These are phyloP conservation scores for Leishmania lainsoni DNA, from an alignment of 208 protist species.

Conservation along the genomic window DNA sequence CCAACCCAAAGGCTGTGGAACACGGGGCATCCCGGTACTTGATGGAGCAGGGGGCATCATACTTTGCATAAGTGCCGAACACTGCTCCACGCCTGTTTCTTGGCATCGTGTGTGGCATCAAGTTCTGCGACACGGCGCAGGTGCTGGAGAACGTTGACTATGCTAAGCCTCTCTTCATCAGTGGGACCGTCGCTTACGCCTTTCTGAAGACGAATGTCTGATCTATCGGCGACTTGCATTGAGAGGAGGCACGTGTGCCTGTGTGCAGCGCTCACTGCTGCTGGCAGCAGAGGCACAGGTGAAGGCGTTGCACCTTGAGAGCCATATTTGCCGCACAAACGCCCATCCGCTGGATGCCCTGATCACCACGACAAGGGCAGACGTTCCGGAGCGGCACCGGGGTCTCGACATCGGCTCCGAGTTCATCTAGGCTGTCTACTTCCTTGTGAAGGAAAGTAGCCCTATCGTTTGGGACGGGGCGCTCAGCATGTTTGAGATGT, in stretches of 20 bases:
- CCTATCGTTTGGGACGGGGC: constrained; percentile 97
- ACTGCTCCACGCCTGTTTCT: constrained; percentile 90
- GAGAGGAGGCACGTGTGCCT: constrained; percentile 73
- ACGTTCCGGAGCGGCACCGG: constrained; percentile 86
- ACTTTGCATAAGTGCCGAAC: constrained; percentile 95
- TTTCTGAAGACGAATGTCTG: constrained; percentile 92
- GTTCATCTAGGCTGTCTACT: constrained; percentile 48
- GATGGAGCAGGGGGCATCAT: constrained; percentile 99
- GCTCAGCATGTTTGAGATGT: constrained; percentile 98
- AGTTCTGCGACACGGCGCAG: constrained; percentile 99
- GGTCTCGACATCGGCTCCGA: constrained; percentile 96
- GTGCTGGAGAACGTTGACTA: constrained; percentile 99
- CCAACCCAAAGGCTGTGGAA: constrained; percentile 76
- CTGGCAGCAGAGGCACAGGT: constrained; percentile 96
- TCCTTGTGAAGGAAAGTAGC: constrained; percentile 80
- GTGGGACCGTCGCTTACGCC: constrained; percentile 98
- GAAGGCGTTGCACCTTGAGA: constrained; percentile 95
- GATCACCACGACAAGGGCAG: constrained; percentile 53
- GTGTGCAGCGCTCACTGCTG: constrained; percentile 81
- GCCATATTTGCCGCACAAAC: constrained; percentile 95
- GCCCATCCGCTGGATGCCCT: constrained; percentile 67
- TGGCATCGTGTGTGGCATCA: constrained; percentile 97
- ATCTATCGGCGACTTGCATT: constrained; percentile 95
- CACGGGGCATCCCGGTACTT: constrained; percentile 96
- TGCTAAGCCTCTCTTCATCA: constrained; percentile 98